Percentiles rank a stretch among this genome's conserved stretches.
These are phyloP conservation scores for Pseudocercospora macadamiae DNA, from an alignment of 2,329 filamentous ascomycete genomes.

Conservation along the genomic window DNA sequence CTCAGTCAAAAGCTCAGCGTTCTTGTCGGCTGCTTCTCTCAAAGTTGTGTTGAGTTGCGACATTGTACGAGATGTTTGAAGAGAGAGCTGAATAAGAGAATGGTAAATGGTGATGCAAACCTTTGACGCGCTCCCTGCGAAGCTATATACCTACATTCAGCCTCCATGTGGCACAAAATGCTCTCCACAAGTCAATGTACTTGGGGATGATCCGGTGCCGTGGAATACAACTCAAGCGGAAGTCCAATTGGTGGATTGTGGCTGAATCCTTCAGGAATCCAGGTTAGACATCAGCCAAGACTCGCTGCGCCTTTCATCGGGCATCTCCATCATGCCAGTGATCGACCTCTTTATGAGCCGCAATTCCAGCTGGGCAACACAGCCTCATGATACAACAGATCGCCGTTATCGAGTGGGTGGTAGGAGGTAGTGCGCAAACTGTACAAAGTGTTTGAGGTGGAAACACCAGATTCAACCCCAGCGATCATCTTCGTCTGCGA, in stretches of 20 bases:
- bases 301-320: constrained; percentile 3
- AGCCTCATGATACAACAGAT: constrained; percentile 1
- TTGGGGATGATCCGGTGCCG: background rate
- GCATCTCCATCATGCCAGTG: background rate
- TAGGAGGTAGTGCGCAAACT: background rate
- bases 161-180: background rate
- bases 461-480: constrained; percentile 19
- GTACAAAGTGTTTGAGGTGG: background rate
- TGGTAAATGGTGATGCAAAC: background rate
- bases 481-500: constrained; percentile 31
- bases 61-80: constrained; percentile 10
- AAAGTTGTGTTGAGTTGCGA: constrained; percentile 22
- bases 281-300: constrained; percentile 7
- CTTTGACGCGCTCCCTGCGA: background rate
- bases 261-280: constrained; percentile 3
- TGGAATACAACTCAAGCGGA: constrained; percentile 1
- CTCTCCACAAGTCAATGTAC: background rate
- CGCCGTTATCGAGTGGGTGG: background rate
- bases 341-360: constrained; percentile 1
- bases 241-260: constrained; percentile 5
- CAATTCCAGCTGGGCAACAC: constrained; percentile 1
- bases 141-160: constrained; percentile 6
- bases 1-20: constrained; percentile 47
- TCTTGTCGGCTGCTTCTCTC: constrained; percentile 29
- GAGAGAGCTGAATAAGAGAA: background rate